A percentile compares a stretch with the other conserved stretches of the same genome.
These are phyloP conservation scores for Penicillium sp. DNA, from an alignment of 2,329 filamentous ascomycete genomes.

Conservation along the genomic window DNA sequence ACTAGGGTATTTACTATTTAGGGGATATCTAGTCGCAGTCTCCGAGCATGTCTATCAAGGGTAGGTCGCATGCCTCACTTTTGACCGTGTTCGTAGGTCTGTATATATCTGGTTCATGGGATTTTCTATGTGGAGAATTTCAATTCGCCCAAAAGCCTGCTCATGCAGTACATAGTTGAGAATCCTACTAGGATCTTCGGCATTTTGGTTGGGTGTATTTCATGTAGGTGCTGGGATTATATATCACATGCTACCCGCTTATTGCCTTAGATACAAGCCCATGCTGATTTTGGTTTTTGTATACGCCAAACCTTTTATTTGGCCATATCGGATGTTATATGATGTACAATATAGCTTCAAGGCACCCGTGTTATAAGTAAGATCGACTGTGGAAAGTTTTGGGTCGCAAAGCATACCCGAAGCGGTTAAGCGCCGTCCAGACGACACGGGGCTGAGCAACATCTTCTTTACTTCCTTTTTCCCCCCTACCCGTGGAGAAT, in stretches of 20 bases:
- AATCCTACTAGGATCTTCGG: neutral
- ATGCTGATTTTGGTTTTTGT: neutral
- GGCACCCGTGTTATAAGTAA: neutral
- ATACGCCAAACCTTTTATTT: neutral
- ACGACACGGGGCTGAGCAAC: neutral
- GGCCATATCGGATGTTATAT: neutral
- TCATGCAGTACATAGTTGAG: neutral
- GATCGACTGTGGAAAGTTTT: conserved; percentile 3
- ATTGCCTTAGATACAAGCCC: neutral
- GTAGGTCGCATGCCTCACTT: neutral
- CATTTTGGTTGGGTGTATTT: neutral
- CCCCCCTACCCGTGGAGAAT: neutral
- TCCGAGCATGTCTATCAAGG: neutral
- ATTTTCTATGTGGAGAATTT: neutral
- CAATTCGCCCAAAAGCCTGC: neutral
- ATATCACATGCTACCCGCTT: neutral
- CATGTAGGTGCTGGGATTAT: neutral
- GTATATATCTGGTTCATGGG: neutral
- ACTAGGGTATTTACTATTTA: neutral
- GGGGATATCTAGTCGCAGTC: neutral
- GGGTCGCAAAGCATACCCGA: conserved; percentile 14
- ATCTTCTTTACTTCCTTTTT: neutral
- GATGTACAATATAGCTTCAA: too few species aligned
- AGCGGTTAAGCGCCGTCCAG: conserved; percentile 5
- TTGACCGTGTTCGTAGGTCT: neutral